Evolutionary conservation across 2,329 filamentous ascomycete species (phyloP).

Genomic region (Fusarium tupiense): DNA sequence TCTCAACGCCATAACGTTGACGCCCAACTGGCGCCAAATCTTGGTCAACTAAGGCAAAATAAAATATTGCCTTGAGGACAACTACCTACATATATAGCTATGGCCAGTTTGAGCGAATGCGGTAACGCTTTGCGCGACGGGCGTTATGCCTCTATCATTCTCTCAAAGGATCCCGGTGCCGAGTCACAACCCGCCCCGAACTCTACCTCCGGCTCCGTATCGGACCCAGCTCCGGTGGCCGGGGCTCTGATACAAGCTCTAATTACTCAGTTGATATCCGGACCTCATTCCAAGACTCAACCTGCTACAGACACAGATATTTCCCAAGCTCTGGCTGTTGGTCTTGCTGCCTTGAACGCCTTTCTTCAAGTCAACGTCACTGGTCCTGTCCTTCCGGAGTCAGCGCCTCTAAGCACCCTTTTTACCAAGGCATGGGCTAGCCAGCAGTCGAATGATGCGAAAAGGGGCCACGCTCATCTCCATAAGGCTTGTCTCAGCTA

Average conservation of each 20-base stretch:
- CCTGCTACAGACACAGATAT: neutral
- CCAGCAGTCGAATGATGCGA: conserved; percentile 9
- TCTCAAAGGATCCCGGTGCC: conserved; percentile 24
- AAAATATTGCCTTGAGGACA: neutral
- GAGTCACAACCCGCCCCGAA: conserved; percentile 24
- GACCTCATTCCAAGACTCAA: neutral
- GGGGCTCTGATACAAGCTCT: conserved; percentile 37
- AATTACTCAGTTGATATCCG: conserved; percentile 17
- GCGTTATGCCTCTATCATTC: conserved; percentile 38
- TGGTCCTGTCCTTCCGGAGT: conserved; percentile 74
- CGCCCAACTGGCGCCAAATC: conserved; percentile 13
- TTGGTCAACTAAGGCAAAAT: neutral
- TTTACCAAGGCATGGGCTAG: conserved; percentile 54
- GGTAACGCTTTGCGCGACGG: conserved; percentile 40
- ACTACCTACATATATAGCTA: conserved; percentile 1
- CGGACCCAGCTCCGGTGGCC: conserved; percentile 36
- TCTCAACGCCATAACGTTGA: conserved; percentile 17
- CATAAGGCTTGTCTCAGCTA: conserved; percentile 70
- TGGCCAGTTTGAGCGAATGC: conserved; percentile 1
- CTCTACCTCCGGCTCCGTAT: conserved; percentile 30
- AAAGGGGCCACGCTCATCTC: conserved; percentile 50
- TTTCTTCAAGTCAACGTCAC: conserved; percentile 91
- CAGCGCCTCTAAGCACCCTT: conserved; percentile 45
- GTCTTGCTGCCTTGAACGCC: conserved; percentile 65
- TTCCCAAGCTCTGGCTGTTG: conserved; percentile 42